Evolutionary conservation across 176 grass and related monocot species (phyloP).

Genomic region (Oryza glumipatula): DNA sequence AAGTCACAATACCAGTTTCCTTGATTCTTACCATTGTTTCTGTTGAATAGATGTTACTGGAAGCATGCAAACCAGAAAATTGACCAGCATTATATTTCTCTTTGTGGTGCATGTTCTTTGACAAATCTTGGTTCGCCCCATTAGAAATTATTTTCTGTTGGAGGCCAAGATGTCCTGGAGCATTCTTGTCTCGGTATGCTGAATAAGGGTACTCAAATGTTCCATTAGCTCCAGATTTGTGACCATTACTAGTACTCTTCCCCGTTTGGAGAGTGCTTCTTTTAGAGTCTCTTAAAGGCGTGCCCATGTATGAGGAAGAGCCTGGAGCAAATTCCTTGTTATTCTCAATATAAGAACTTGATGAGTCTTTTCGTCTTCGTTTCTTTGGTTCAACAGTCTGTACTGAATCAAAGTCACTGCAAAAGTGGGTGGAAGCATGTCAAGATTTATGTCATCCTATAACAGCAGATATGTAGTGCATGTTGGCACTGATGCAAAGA

Average conservation of each 20-base stretch:
- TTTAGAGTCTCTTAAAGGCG: constrained; percentile 44
- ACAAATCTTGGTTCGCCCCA: constrained; percentile 40
- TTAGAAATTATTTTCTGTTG: constrained; percentile 51
- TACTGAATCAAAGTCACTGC: constrained; percentile 55
- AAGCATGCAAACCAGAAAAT: constrained; percentile 46
- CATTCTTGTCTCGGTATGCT: constrained; percentile 49
- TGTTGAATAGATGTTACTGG: constrained; percentile 48
- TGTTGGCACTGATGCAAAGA: background rate
- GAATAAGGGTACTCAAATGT: constrained; percentile 40
- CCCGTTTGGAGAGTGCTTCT: constrained; percentile 29
- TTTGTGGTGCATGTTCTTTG: constrained; percentile 38
- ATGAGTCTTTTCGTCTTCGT: constrained; percentile 70
- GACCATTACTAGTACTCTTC: constrained; percentile 42
- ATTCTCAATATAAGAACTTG: constrained; percentile 46
- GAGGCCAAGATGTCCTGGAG: constrained; percentile 44
- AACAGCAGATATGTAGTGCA: constrained; percentile 22
- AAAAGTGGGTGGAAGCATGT: constrained; percentile 42
- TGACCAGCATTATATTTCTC: constrained; percentile 45
- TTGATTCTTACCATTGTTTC: constrained; percentile 49
- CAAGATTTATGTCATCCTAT: constrained; percentile 8
- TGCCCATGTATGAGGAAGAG: background rate
- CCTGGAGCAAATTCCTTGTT: constrained; percentile 31
- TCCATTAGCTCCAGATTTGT: constrained; percentile 41
- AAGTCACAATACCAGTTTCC: constrained; percentile 18
- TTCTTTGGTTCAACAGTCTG: constrained; percentile 58